These are phyloP conservation scores for Parietaria judaica DNA, from an alignment of 306 rosid genomes.

Conservation along the genomic window DNA sequence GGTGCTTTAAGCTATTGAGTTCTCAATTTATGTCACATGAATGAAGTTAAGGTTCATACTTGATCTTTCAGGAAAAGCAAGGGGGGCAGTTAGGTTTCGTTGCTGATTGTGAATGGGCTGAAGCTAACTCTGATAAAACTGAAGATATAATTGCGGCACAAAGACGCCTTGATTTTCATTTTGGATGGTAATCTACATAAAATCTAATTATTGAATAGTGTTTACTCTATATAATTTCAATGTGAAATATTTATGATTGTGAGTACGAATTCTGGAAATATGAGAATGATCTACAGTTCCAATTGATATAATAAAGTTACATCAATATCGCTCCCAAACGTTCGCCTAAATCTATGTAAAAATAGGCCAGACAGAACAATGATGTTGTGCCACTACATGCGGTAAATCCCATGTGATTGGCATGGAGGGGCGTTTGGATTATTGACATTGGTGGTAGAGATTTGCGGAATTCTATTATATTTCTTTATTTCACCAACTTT, in stretches of 20 bases:
- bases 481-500: not conserved
- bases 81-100: conserved; percentile 72
- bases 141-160: conserved; percentile 74
- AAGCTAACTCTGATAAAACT: conserved; percentile 60
- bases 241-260: not conserved
- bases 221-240: not conserved
- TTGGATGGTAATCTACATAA: conserved; percentile 62
- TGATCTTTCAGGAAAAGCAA: conserved; percentile 52
- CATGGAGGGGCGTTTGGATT: too few species aligned
- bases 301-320: not conserved
- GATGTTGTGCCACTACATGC: too few species aligned
- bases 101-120: conserved; percentile 93
- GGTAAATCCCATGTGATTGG: too few species aligned
- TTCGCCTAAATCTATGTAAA: too few species aligned
- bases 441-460: too few species aligned
- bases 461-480: too few species aligned
- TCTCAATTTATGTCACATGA: not conserved
- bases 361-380: too few species aligned
- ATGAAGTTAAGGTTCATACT: conserved; percentile 5
- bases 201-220: not conserved
- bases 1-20: too few species aligned
- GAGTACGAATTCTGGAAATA: too few species aligned
- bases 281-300: not conserved
- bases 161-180: conserved; percentile 85
- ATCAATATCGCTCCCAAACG: not conserved